Conservation (phyloP, 129 eudicot genomes). For the Lactuca sativa region DNA sequence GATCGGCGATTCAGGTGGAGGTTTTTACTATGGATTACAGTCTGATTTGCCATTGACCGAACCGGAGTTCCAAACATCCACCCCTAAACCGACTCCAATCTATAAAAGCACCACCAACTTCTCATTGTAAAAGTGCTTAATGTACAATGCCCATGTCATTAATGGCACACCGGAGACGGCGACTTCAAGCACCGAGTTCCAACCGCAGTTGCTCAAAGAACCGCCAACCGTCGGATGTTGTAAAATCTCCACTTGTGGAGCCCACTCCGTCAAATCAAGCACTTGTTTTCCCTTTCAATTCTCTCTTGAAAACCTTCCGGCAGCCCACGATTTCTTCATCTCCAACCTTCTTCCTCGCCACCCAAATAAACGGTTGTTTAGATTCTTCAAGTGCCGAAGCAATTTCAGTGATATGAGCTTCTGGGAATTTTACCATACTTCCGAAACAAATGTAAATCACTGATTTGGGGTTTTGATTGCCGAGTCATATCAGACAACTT, state of each 20-base stretch:
- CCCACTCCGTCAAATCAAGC: conserved; percentile 40
- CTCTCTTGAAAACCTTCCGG: conserved; percentile 41
- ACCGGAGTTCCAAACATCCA: conserved; percentile 18
- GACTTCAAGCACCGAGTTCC: conserved; percentile 56
- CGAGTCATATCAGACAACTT: conserved; percentile 40
- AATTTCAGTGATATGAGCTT: conserved; percentile 41
- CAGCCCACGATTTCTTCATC: conserved; percentile 25
- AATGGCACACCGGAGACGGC: conserved; percentile 42
- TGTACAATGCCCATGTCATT: conserved; percentile 45
- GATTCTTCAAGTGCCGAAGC: conserved; percentile 45
- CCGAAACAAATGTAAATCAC: conserved; percentile 51
- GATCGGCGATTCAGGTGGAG: conserved; percentile 21
- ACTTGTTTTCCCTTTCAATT: conserved; percentile 19
- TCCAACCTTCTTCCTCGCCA: conserved; percentile 14
- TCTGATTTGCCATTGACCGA: conserved; percentile 14
- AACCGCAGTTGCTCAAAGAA: conserved; percentile 54
- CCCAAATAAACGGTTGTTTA: conserved; percentile 48
- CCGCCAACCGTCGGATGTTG: conserved; percentile 36
- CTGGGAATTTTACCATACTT: conserved; percentile 37
- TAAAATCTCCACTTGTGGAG: conserved; percentile 44
- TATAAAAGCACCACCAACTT: conserved; percentile 39
- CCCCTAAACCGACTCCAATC: conserved; percentile 40
- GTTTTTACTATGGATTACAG: conserved; percentile 22
- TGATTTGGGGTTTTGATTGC: conserved; percentile 24
- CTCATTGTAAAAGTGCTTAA: conserved; percentile 47